Conservation (phyloP, 2,329 filamentous ascomycete genomes). For the Arthrobotrys sphaeroides region DNA sequence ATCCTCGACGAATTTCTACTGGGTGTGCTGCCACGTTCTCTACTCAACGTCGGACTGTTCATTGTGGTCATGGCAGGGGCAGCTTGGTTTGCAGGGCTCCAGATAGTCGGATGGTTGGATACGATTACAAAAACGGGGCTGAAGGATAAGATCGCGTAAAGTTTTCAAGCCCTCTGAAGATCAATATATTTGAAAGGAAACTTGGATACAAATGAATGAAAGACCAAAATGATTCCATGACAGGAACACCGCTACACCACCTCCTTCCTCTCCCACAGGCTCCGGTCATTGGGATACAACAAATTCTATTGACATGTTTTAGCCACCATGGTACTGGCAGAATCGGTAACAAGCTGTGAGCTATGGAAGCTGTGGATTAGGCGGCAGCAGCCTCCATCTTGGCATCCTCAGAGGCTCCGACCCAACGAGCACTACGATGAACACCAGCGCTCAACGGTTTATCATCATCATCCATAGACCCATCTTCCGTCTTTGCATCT, state of each 20-base stretch:
- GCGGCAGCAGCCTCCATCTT: not conserved
- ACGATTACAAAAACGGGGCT: not conserved
- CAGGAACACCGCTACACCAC: not conserved
- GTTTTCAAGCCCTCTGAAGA: not conserved
- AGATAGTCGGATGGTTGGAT: slow-evolving; percentile 18
- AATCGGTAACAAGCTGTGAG: not conserved
- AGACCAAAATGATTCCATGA: not conserved
- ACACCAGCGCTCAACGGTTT: not conserved
- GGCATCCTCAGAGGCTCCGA: not conserved
- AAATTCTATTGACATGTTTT: not conserved
- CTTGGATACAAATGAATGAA: not conserved
- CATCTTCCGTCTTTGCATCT: not conserved
- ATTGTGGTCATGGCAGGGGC: slow-evolving; percentile 11
- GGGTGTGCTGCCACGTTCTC: slow-evolving; percentile 29
- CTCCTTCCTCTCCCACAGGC: no score
- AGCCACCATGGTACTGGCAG: no score
- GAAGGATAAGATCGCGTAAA: slow-evolving; percentile 22
- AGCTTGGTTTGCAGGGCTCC: slow-evolving; percentile 31
- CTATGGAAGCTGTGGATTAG: not conserved
- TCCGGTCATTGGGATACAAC: not conserved
- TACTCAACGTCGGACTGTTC: slow-evolving; percentile 32
- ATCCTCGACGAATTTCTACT: slow-evolving; percentile 47
- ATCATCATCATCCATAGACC: not conserved
- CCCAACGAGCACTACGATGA: not conserved
- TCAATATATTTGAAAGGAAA: slow-evolving; percentile 12